Percentiles rank a stretch among this genome's conserved stretches.
phyloP scores from a whole-genome alignment of 768 basidiomycete genomes.

The Austroboletus festivus region DNA sequence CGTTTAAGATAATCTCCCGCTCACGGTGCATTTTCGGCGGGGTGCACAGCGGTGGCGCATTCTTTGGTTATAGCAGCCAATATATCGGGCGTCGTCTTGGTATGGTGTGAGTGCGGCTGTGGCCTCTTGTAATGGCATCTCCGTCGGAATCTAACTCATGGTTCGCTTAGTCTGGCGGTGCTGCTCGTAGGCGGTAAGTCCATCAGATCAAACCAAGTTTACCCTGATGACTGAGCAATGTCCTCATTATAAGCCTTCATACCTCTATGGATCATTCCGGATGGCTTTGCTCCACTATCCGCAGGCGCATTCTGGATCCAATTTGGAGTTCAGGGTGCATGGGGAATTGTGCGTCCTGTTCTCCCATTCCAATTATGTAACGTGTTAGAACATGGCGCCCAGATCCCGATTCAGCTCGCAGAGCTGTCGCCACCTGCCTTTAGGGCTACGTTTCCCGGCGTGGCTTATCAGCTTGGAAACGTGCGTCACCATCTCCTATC shows the following conservation, averaged over 20 bases:
- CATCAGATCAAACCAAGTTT: conserved; percentile 9
- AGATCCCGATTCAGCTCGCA: conserved; percentile 74
- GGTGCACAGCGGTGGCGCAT: conserved; percentile 51
- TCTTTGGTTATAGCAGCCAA: conserved; percentile 71
- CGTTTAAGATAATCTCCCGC: conserved; percentile 1
- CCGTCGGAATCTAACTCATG: background rate
- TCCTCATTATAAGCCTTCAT: conserved; percentile 42
- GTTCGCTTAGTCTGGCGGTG: conserved; percentile 17
- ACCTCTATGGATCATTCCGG: conserved; percentile 82
- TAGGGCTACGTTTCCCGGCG: conserved; percentile 83
- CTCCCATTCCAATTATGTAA: background rate
- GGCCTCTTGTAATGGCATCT: background rate
- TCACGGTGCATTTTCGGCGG: background rate
- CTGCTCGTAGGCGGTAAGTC: conserved; percentile 30
- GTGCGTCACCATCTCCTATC: conserved; percentile 16
- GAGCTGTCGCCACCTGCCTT: conserved; percentile 89
- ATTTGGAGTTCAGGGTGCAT: conserved; percentile 86
- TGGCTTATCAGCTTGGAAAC: conserved; percentile 83
- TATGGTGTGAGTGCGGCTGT: conserved; percentile 41
- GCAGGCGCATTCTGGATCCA: conserved; percentile 88
- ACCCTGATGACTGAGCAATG: background rate
- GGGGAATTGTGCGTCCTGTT: conserved; percentile 67
- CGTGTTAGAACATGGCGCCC: background rate
- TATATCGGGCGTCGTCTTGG: conserved; percentile 79
- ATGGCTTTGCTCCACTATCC: conserved; percentile 58